phyloP scores from a whole-genome alignment of 1,284 basidiomycete species.

The Puccinia coronata region DNA sequence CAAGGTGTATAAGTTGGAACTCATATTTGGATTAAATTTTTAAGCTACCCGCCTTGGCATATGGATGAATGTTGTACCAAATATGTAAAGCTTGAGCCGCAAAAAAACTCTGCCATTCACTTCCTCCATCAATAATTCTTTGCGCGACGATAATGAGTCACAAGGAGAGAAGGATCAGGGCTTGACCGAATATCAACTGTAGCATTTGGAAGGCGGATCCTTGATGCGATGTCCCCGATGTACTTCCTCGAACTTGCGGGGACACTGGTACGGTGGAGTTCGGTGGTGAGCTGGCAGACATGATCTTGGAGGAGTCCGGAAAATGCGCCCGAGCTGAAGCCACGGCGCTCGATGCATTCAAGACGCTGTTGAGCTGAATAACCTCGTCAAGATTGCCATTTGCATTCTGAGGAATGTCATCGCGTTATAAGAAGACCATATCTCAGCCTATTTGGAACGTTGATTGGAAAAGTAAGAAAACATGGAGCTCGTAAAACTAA shows the following conservation, averaged over 20 bases:
- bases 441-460: no score
- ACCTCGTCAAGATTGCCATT: conserved; percentile 25
- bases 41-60: no score
- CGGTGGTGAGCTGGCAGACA: not conserved
- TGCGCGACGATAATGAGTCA: not conserved
- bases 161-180: not conserved
- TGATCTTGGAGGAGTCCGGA: not conserved
- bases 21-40: no score
- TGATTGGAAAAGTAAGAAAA: not conserved
- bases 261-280: not conserved
- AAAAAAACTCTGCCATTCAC: no score
- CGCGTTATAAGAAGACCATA: no score
- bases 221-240: conserved; percentile 5
- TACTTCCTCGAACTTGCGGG: conserved; percentile 11
- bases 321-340: not conserved
- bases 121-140: no score
- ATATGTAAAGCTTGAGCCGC: no score
- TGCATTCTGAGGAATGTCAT: conserved; percentile 37
- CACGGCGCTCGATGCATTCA: conserved; percentile 15
- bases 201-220: not conserved
- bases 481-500: not conserved
- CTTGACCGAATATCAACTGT: not conserved
- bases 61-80: no score
- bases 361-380: conserved; percentile 40
- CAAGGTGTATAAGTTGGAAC: no score